Percentiles rank a stretch among this genome's conserved stretches.
Evolutionary conservation across 495 filamentous ascomycete species (phyloP).

Genomic region (Podospora pseudoanserina): DNA sequence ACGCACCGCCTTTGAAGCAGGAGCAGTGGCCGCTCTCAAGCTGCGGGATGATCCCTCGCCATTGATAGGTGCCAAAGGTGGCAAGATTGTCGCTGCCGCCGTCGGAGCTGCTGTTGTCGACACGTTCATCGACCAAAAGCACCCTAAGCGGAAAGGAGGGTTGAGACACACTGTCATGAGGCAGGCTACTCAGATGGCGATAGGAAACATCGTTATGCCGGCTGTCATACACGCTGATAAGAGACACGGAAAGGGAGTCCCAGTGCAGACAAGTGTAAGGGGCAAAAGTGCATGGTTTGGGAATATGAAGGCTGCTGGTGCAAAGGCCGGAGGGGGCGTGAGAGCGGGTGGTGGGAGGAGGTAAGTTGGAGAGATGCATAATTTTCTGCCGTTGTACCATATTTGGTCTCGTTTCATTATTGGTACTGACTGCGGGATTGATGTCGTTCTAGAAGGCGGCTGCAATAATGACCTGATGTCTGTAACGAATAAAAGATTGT

Average conservation of each 20-base stretch:
- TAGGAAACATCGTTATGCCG: background rate
- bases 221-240: background rate
- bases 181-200: background rate
- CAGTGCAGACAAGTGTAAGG: background rate
- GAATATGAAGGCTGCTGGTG: background rate
- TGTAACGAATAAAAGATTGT: background rate
- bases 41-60: slow-evolving; percentile 25
- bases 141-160: slow-evolving; percentile 19
- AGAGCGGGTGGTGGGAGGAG: background rate
- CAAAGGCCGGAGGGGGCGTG: background rate
- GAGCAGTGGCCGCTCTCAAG: slow-evolving; percentile 30
- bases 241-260: slow-evolving; percentile 4
- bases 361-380: background rate
- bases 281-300: background rate
- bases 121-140: slow-evolving; percentile 25
- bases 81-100: slow-evolving; percentile 29
- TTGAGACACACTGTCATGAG: slow-evolving; percentile 7
- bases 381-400: background rate
- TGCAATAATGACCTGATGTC: background rate
- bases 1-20: slow-evolving; percentile 26
- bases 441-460: background rate
- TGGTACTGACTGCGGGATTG: background rate
- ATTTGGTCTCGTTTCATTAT: background rate
- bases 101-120: slow-evolving; percentile 32
- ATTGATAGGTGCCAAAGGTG: slow-evolving; percentile 29